phyloP scores from a whole-genome alignment of 2,329 filamentous ascomycete genomes.

The Graphium sp. region DNA sequence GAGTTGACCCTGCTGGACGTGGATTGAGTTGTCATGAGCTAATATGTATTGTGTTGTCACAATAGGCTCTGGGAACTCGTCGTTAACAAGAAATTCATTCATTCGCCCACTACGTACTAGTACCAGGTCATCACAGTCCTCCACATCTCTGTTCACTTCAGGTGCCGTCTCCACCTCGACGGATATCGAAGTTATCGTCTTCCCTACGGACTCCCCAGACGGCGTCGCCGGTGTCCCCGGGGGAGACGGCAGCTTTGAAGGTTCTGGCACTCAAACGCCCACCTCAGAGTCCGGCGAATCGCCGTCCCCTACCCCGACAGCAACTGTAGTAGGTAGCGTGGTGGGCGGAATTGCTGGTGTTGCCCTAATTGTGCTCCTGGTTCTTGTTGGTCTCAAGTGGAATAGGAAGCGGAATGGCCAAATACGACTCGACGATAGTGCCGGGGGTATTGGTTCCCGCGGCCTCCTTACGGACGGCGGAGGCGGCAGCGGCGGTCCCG shows the following conservation, averaged over 20 bases:
- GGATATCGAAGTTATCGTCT: conserved; percentile 6
- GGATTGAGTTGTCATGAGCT: neutral
- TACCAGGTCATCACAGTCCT: neutral
- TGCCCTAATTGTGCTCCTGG: conserved; percentile 35
- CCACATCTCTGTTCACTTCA: conserved; percentile 1
- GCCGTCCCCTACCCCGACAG: conserved; percentile 7
- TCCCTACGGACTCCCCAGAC: conserved; percentile 9
- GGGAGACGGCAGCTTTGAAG: conserved; percentile 1
- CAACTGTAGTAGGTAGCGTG: conserved; percentile 33
- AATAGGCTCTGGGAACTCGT: neutral
- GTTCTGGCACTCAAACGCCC: conserved; percentile 6
- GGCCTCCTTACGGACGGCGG: conserved; percentile 13
- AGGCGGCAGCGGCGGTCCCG: conserved; percentile 8
- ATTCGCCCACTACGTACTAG: neutral
- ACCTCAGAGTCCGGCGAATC: conserved; percentile 8
- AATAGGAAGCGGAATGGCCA: conserved; percentile 30
- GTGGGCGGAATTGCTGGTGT: conserved; percentile 40
- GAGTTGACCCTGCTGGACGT: conserved; percentile 1
- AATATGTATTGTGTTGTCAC: neutral
- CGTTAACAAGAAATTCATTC: neutral
- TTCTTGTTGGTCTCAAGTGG: conserved; percentile 36
- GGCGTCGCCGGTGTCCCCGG: conserved; percentile 8
- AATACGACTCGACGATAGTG: conserved; percentile 23
- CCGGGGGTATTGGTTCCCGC: conserved; percentile 12
- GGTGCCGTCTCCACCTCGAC: conserved; percentile 1